phyloP scores from a whole-genome alignment of 1,284 basidiomycete species.

The Cryptococcus sp. region DNA sequence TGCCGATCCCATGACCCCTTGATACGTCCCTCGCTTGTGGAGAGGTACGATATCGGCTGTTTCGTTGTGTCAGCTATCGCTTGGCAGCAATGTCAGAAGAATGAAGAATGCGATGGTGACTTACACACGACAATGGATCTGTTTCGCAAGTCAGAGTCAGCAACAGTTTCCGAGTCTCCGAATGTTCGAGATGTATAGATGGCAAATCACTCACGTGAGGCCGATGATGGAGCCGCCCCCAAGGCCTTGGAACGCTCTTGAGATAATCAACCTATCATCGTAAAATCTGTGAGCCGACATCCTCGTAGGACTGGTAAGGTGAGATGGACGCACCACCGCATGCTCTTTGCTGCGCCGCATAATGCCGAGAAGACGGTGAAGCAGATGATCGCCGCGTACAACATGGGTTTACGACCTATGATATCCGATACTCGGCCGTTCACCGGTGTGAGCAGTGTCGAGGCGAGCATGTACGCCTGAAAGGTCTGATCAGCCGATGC shows the following conservation, averaged over 20 bases:
- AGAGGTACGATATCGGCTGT: slow-evolving; percentile 47
- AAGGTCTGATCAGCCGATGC: background rate
- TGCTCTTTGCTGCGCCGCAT: slow-evolving; percentile 47
- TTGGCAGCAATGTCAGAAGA: background rate
- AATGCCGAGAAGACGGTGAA: slow-evolving; percentile 44
- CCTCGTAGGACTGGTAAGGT: background rate
- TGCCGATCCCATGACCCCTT: slow-evolving; percentile 51
- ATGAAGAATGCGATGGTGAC: background rate
- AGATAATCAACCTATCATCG: slow-evolving; percentile 33
- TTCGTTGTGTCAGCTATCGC: background rate
- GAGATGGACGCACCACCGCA: slow-evolving; percentile 31
- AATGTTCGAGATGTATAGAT: background rate
- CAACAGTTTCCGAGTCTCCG: background rate
- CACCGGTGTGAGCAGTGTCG: slow-evolving; percentile 40
- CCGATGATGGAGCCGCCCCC: slow-evolving; percentile 48
- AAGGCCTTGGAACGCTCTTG: slow-evolving; percentile 43
- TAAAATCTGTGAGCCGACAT: background rate
- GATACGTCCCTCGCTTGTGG: slow-evolving; percentile 50
- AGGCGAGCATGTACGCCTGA: slow-evolving; percentile 41
- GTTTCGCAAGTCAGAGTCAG: slow-evolving; percentile 8
- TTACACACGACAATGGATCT: slow-evolving; percentile 26
- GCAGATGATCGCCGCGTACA: slow-evolving; percentile 44
- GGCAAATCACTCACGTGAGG: slow-evolving; percentile 32
- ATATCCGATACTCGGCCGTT: slow-evolving; percentile 49
- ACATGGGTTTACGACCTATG: slow-evolving; percentile 46